phyloP scores from a whole-genome alignment of 2,329 filamentous ascomycete genomes.

The Colletotrichum echinochloae region DNA sequence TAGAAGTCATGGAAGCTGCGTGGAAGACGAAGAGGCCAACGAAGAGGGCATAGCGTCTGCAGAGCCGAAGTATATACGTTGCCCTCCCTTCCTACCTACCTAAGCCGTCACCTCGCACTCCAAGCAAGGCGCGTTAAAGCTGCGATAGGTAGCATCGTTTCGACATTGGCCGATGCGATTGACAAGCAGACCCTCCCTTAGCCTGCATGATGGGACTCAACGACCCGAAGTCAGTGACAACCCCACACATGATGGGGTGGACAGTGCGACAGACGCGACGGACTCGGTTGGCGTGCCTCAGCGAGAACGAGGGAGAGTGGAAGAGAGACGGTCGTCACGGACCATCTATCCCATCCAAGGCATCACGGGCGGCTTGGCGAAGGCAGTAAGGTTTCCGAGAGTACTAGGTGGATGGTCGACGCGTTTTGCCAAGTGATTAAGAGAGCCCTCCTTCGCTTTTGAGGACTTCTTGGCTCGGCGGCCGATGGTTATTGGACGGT shows the following conservation, averaged over 20 bases:
- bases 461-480: conserved; percentile 20
- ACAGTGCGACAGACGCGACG: neutral
- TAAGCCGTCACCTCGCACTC: conserved; percentile 7
- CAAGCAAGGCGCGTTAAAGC: neutral
- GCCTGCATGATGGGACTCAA: neutral
- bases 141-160: neutral
- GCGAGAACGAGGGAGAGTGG: neutral
- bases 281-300: conserved; percentile 14
- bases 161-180: conserved; percentile 1
- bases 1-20: conserved; percentile 27
- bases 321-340: neutral
- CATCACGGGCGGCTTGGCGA: conserved; percentile 36
- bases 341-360: conserved; percentile 27
- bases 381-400: conserved; percentile 32
- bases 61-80: neutral
- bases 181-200: neutral
- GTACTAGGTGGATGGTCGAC: conserved; percentile 34
- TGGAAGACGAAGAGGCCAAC: conserved; percentile 29
- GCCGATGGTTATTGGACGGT: conserved; percentile 17
- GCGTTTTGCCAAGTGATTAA: conserved; percentile 36
- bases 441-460: neutral
- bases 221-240: neutral
- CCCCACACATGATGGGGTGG: neutral
- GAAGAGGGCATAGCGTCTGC: neutral
- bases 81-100: neutral